phyloP scores from a whole-genome alignment of 208 protist genomes.

The Leishmania aethiopica region DNA sequence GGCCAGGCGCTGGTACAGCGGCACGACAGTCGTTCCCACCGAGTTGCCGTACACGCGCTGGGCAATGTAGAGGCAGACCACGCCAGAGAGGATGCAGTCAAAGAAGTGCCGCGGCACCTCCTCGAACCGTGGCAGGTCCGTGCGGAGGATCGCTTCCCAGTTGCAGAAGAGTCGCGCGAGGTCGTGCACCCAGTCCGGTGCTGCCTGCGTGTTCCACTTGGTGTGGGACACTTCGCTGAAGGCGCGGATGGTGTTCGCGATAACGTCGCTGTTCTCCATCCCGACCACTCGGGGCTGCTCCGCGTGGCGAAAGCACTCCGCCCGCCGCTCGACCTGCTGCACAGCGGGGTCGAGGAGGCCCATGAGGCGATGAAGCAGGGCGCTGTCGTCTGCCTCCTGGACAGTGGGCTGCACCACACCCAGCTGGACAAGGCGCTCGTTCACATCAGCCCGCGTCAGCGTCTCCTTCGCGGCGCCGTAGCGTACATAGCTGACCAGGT shows the following conservation, averaged over 20 bases:
- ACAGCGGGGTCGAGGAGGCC: slow-evolving; percentile 73
- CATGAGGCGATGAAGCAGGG: slow-evolving; percentile 69
- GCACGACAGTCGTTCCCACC: slow-evolving; percentile 47
- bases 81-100: slow-evolving; percentile 75
- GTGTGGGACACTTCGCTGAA: slow-evolving; percentile 59
- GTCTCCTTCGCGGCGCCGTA: slow-evolving; percentile 63
- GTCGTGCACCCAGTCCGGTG: slow-evolving; percentile 84
- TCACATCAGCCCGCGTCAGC: slow-evolving; percentile 72
- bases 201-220: slow-evolving; percentile 47
- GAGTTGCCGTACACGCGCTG: slow-evolving; percentile 70
- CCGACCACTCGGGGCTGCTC: slow-evolving; percentile 34
- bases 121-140: slow-evolving; percentile 66
- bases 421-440: slow-evolving; percentile 60
- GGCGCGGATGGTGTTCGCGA: slow-evolving; percentile 46
- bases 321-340: slow-evolving; percentile 57
- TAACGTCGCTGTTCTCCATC: slow-evolving; percentile 55
- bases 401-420: slow-evolving; percentile 61
- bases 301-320: slow-evolving; percentile 43
- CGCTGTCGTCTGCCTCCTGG: slow-evolving; percentile 55
- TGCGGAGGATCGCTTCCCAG: slow-evolving; percentile 87
- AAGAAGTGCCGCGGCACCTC: slow-evolving; percentile 88
- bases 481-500: slow-evolving; percentile 77
- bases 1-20: slow-evolving; percentile 38
- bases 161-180: slow-evolving; percentile 85
- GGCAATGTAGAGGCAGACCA: slow-evolving; percentile 64